Conservation (phyloP, 129 eudicot species). For the Silybum marianum region DNA sequence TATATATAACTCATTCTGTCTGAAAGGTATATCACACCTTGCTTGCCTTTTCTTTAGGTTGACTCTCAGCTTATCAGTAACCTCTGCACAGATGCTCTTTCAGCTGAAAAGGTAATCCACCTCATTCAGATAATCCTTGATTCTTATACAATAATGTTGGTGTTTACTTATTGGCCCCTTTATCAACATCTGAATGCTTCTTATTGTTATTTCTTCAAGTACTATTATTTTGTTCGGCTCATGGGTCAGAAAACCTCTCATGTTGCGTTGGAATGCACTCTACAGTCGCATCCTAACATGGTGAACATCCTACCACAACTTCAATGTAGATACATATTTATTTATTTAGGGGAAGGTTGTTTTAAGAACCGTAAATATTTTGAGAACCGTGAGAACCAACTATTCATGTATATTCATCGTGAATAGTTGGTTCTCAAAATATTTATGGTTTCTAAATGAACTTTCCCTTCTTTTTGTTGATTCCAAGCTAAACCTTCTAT, state of each 20-base stretch:
- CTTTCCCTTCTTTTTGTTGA: not conserved
- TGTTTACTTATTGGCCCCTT: not conserved
- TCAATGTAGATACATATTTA: not conserved
- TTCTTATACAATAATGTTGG: conserved; percentile 2
- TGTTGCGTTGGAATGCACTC: conserved; percentile 94
- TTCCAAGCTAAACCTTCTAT: not conserved
- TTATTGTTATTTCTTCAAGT: conserved; percentile 47
- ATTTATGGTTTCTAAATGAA: not conserved
- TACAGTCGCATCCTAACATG: conserved; percentile 97
- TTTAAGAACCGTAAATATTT: not conserved
- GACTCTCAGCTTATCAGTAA: conserved; percentile 97
- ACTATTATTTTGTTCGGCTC: conserved; percentile 87
- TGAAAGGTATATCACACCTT: not conserved
- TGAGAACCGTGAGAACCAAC: not conserved
- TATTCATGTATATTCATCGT: not conserved
- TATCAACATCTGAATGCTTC: conserved; percentile 1
- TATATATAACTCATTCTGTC: not conserved
- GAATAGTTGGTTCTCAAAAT: not conserved
- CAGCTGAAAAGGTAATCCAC: conserved; percentile 87
- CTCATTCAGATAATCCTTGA: not conserved
- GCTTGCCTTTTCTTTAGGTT: conserved; percentile 42
- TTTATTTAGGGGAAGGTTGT: not conserved
- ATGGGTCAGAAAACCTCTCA: conserved; percentile 98
- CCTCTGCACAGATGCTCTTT: conserved; percentile 95
- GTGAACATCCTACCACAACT: conserved; percentile 33